Conservation (phyloP, 164 flowering plant genomes). For the Sedum album region DNA sequence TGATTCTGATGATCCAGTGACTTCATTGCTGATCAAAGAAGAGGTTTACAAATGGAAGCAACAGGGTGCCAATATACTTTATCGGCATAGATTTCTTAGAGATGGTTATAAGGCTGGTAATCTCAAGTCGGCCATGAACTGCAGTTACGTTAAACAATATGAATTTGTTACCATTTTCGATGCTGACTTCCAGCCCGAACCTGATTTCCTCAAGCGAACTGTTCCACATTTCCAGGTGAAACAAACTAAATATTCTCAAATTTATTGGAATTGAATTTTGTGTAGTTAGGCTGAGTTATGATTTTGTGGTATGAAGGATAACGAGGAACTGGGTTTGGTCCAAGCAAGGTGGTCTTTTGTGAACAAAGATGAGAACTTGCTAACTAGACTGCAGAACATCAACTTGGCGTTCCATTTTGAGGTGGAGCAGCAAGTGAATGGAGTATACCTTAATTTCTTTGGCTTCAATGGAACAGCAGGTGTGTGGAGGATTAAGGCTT, state of each 20-base stretch:
- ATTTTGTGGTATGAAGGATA: neutral
- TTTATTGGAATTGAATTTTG: neutral
- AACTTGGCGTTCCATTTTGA: conserved; percentile 7
- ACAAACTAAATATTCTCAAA: neutral
- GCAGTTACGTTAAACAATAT: conserved; percentile 86
- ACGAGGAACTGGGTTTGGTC: conserved; percentile 8
- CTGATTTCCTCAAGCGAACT: conserved; percentile 72
- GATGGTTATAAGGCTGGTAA: conserved; percentile 98
- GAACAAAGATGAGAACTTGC: conserved; percentile 9
- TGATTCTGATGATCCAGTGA: conserved; percentile 82
- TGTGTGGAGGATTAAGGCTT: conserved; percentile 9
- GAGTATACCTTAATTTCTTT: conserved; percentile 5
- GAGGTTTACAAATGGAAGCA: conserved; percentile 89
- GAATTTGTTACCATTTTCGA: conserved; percentile 93
- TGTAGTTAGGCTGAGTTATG: neutral
- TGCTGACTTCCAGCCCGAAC: conserved; percentile 90
- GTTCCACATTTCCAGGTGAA: conserved; percentile 85
- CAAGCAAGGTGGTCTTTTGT: conserved; percentile 11
- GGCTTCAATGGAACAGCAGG: conserved; percentile 9
- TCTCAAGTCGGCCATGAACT: conserved; percentile 93
- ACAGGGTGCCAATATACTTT: conserved; percentile 68
- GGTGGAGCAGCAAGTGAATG: conserved; percentile 11
- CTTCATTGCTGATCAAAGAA: conserved; percentile 72
- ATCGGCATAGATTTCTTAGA: conserved; percentile 74
- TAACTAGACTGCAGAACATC: conserved; percentile 9